Evolutionary conservation across 345 rosid genomes (phyloP), one percentile per base, ranked within the genome.

Genomic region (Eucalyptus guilfoylei): DNA sequence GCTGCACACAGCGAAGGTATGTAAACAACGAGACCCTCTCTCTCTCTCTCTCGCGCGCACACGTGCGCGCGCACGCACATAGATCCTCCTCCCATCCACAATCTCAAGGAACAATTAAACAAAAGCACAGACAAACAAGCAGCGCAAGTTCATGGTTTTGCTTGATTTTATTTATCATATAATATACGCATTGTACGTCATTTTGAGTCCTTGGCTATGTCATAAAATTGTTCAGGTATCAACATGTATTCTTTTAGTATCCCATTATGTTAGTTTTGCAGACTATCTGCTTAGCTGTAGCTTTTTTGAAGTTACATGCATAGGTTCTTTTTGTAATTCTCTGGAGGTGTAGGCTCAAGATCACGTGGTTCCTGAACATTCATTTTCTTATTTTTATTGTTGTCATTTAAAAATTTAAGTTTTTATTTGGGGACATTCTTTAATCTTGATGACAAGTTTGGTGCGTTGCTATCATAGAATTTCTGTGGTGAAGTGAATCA

Each of bases 1-100:
- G 93, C 72, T 98, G 99, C 94, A 96, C 94, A 8, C 99, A 95
- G 88, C 97, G 99, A 91, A 96, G 96, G 99, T 97, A 90, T 67
- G 54, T 40, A 76, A 37, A 69, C 42, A 69, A 32, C 58, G 21
- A 0, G n/a, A 5, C n/a, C 1, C 30, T 49, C 32, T 88, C 45
- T 23, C 86, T 40, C 55, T 58, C 58, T 17, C 28, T 14, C 48
- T 47, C 30, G n/a, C 40, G 11, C 49, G n/a, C n/a, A n/a, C n/a
- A n/a, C n/a, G n/a, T n/a, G 4, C 3, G 3, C 8, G 0, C 0
- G 49, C 1, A 1, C 7, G 21, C 87, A 28, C 13, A 28, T 49
- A 76, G 47, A 40, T 76, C 15, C 47, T 76, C 1, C 30, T n/a
- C 42, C 42, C 67, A 86, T 86, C 47, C n/a, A 49, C 88, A 86